A percentile compares a stretch with the other conserved stretches of the same genome.
Evolutionary conservation across 305 asterid genomes (phyloP).

Genomic region (Rubia occidens): DNA sequence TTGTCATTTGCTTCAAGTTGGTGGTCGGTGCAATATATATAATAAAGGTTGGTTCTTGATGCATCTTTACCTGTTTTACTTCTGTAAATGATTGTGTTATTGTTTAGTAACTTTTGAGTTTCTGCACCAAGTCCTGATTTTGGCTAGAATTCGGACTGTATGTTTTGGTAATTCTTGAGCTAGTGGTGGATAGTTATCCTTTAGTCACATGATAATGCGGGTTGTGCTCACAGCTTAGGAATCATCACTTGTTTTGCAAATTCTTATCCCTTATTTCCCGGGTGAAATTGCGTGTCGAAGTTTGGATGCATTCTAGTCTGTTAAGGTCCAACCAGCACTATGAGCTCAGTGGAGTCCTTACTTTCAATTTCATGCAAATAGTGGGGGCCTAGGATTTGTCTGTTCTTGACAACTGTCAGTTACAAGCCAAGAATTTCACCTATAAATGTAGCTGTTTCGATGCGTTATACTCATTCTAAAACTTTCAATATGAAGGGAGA

Average conservation of each 20-base stretch:
- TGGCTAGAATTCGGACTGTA: background rate
- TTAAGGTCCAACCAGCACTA: background rate
- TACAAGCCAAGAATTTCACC: background rate
- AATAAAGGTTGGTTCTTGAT: background rate
- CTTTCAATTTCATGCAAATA: constrained; percentile 1
- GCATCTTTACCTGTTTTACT: background rate
- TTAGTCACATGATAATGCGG: background rate
- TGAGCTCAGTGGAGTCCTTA: constrained; percentile 6
- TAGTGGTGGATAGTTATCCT: background rate
- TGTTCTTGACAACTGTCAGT: constrained; percentile 15
- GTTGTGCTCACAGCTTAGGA: background rate
- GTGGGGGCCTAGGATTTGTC: constrained; percentile 8
- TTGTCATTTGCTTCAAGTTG: constrained; percentile 4
- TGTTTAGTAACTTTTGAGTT: background rate
- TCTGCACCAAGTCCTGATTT: background rate
- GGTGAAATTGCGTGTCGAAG: background rate
- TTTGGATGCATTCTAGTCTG: constrained; percentile 6
- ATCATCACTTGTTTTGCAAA: background rate
- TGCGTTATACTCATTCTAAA: background rate
- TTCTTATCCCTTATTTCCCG: constrained; percentile 1
- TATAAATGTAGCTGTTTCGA: background rate
- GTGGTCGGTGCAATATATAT: background rate
- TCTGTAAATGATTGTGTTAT: background rate
- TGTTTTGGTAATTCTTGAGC: background rate
- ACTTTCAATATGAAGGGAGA: background rate